Evolutionary conservation across 2,329 filamentous ascomycete species (phyloP), one percentile per base, ranked within the genome.

Genomic region (Alternaria solani): DNA sequence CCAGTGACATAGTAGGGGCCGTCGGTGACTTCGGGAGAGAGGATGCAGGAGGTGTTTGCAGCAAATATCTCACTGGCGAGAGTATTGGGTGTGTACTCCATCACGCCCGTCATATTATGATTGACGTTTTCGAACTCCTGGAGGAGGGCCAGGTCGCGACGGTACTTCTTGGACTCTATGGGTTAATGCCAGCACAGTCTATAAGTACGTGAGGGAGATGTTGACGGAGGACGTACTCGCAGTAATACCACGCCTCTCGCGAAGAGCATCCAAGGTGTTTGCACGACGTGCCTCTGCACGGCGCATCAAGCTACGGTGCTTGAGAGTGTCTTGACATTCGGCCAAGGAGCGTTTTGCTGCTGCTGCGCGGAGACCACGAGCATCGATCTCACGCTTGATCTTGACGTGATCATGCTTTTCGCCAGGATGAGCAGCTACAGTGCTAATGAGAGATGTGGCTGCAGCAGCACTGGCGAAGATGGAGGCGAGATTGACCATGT

Each of bases 351-450:
- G 32, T 36, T 36, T 36, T 16, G 32, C 32, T 16, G 32, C 32
- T 36, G 32, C 32, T 36, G 32, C 14, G 43, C 69, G 61, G 51
- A 65, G 36, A 16, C 72, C 63, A 52, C 74, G 71, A 34, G 49
- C 68, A 28, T 69, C 59, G 46, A 78, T 70, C 56, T 77, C 65
- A 8, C 73, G 68, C 64, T 71, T 73, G 61, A 77, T 56, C 28
- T 70, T 66, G 38, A 64, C 57, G 55, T 66, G 63, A 32, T 76
- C 71, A 48, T 77, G 74, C 47, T 73, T 70, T 60, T 78, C 75
- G 34, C 75, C 75, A 26, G 75, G 75, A 38, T 78, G 75, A 34
- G 74, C 74, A 36, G 61, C 18, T 14, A 61, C 63, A 32, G 64
- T 47, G 43, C 59, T 38, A 5, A 70, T 51, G 36, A 72, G 61